phyloP scores from a whole-genome alignment of 495 filamentous ascomycete genomes.

The Paragyromitra xinjiangensis region DNA sequence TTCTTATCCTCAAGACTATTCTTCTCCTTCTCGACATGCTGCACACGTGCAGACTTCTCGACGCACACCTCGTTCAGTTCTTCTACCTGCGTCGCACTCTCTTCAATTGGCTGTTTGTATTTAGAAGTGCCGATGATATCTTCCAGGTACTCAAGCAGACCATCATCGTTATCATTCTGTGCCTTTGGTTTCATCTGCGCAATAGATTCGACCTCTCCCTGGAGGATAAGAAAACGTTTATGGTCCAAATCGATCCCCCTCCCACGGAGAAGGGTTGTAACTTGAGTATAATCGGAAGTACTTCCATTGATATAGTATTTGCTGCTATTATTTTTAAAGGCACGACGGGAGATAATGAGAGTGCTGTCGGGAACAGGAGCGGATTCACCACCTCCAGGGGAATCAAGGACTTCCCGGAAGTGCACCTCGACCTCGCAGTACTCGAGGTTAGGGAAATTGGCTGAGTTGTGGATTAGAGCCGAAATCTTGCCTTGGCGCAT shows the following conservation, averaged over 20 bases:
- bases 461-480: slow-evolving; percentile 95
- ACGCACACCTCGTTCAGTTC: slow-evolving; percentile 90
- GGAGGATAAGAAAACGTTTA: slow-evolving; percentile 96
- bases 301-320: slow-evolving; percentile 95
- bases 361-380: slow-evolving; percentile 77
- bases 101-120: slow-evolving; percentile 96
- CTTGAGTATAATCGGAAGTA: slow-evolving; percentile 87
- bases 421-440: slow-evolving; percentile 95
- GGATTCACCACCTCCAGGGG: slow-evolving; percentile 74
- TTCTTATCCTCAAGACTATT: slow-evolving; percentile 93
- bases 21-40: slow-evolving; percentile 98
- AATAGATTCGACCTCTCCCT: slow-evolving; percentile 98
- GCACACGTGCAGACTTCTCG: slow-evolving; percentile 91
- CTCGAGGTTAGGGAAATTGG: slow-evolving; percentile 80
- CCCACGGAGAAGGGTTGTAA: slow-evolving; percentile 86
- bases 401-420: slow-evolving; percentile 91
- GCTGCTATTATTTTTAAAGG: slow-evolving; percentile 97
- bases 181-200: slow-evolving; percentile 99
- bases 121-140: slow-evolving; percentile 98
- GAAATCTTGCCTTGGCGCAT: slow-evolving; percentile 99
- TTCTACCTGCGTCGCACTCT: slow-evolving; percentile 87
- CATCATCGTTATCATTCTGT: slow-evolving; percentile 91
- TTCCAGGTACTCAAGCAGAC: slow-evolving; percentile 93
- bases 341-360: slow-evolving; percentile 86
- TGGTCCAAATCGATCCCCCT: slow-evolving; percentile 95